Evolutionary conservation across 306 rosid species (phyloP).

Genomic region (Erythrophleum fordii): DNA sequence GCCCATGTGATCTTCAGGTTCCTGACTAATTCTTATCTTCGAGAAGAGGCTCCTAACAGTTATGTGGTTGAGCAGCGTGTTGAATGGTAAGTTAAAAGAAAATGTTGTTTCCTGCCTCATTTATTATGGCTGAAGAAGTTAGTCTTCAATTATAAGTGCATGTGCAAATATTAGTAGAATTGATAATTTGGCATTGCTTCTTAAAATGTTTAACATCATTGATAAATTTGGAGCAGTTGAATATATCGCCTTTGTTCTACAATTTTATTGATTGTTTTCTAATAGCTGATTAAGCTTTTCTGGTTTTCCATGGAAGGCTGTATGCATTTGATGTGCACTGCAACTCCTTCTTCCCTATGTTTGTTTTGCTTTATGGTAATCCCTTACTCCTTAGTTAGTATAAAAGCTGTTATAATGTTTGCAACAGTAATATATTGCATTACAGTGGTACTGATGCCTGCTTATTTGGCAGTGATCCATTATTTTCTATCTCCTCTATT

Average conservation of each 20-base stretch:
- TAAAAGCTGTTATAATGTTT: slow-evolving; percentile 26
- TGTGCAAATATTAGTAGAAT: slow-evolving; percentile 16
- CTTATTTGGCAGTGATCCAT: slow-evolving; percentile 86
- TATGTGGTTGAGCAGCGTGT: slow-evolving; percentile 99
- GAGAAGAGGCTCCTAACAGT: slow-evolving; percentile 97
- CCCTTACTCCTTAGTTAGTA: slow-evolving; percentile 34
- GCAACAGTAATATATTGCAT: slow-evolving; percentile 18
- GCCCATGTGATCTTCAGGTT: slow-evolving; percentile 62
- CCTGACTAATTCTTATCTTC: slow-evolving; percentile 87
- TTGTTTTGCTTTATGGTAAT: slow-evolving; percentile 90
- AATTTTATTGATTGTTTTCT: slow-evolving; percentile 32
- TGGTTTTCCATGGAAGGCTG: slow-evolving; percentile 68
- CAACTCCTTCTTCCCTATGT: slow-evolving; percentile 99
- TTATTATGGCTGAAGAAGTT: slow-evolving; percentile 20
- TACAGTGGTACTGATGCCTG: slow-evolving; percentile 45
- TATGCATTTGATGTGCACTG: slow-evolving; percentile 99
- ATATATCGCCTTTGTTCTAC: slow-evolving; percentile 9
- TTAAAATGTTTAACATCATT: slow-evolving; percentile 26
- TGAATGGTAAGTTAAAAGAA: slow-evolving; percentile 72
- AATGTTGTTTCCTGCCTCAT: slow-evolving; percentile 27
- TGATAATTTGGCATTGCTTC: slow-evolving; percentile 26
- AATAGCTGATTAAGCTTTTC: slow-evolving; percentile 36
- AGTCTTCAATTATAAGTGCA: slow-evolving; percentile 30
- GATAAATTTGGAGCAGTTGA: background rate
- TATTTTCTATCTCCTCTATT: slow-evolving; percentile 90